A percentile compares a stretch with the other conserved stretches of the same genome.
These are phyloP conservation scores for Passiflora organensis DNA, from an alignment of 345 rosid genomes.

Conservation along the genomic window DNA sequence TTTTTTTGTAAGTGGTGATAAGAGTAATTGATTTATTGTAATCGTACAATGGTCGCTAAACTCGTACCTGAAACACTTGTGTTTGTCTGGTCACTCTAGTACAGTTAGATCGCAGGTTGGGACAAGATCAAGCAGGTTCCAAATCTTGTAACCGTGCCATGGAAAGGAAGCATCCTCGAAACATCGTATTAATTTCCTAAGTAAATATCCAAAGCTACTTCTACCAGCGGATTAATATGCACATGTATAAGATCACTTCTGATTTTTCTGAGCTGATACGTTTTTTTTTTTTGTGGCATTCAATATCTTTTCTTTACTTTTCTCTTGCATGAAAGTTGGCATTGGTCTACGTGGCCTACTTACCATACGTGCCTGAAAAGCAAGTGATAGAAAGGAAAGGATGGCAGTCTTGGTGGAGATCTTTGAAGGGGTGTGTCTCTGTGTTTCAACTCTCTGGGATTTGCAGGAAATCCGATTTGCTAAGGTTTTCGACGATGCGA, in stretches of 20 bases:
- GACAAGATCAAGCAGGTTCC: not conserved
- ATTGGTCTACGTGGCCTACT: no score
- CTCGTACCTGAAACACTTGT: no score
- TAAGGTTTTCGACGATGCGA: slow-evolving; percentile 35
- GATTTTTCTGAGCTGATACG: not conserved
- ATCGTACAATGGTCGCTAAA: no score
- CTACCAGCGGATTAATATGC: not conserved
- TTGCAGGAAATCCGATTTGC: slow-evolving; percentile 49
- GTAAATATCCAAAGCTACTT: no score
- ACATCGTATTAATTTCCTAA: not conserved
- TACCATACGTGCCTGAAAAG: no score
- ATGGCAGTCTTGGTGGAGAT: slow-evolving; percentile 35
- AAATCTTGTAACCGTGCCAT: slow-evolving; percentile 3
- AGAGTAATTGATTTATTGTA: not conserved
- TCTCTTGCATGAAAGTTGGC: not conserved
- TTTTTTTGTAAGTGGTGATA: not conserved
- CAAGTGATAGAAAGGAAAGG: not conserved
- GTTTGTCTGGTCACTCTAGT: not conserved
- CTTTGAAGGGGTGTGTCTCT: slow-evolving; percentile 29
- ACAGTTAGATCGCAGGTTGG: not conserved
- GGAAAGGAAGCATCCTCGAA: slow-evolving; percentile 38
- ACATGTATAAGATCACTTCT: not conserved
- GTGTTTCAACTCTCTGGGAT: slow-evolving; percentile 51
- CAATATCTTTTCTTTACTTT: not conserved
- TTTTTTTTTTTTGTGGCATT: not conserved